A percentile compares a stretch with the other conserved stretches of the same genome.
phyloP scores from a whole-genome alignment of 805 yeast species.

The Huiozyma naganishii region DNA sequence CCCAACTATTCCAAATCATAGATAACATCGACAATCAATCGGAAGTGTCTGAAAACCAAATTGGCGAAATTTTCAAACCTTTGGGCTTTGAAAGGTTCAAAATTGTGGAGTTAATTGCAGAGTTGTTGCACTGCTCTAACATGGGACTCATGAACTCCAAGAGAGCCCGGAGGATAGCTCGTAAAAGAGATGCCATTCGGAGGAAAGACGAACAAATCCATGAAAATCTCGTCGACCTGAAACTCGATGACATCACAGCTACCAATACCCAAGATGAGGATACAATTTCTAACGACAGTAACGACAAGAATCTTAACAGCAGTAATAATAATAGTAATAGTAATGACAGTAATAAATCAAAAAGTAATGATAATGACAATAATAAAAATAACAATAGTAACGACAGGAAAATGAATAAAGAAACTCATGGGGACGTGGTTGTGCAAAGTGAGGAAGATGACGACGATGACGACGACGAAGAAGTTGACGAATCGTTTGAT shows the following conservation, averaged over 20 bases:
- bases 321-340: neutral
- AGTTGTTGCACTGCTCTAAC: constrained; percentile 85
- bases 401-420: neutral
- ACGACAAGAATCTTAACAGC: neutral
- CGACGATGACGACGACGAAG: constrained; percentile 26
- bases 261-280: neutral
- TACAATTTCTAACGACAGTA: neutral
- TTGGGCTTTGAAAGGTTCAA: constrained; percentile 86
- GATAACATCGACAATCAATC: constrained; percentile 15
- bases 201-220: constrained; percentile 9
- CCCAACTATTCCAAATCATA: constrained; percentile 9
- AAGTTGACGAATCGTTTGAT: constrained; percentile 27
- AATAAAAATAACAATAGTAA: neutral
- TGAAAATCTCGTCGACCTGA: neutral
- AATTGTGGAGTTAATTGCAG: constrained; percentile 85
- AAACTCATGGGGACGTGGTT: constrained; percentile 1
- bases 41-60: constrained; percentile 41
- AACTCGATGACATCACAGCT: neutral
- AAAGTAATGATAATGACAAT: constrained; percentile 1
- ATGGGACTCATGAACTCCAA: constrained; percentile 82
- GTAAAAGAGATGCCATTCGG: constrained; percentile 60
- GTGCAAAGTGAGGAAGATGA: neutral
- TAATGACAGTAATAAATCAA: constrained; percentile 1
- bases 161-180: constrained; percentile 54
- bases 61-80: constrained; percentile 52